These are phyloP conservation scores for Hemileia vastatrix DNA, from an alignment of 1,284 basidiomycete species.

Conservation along the genomic window DNA sequence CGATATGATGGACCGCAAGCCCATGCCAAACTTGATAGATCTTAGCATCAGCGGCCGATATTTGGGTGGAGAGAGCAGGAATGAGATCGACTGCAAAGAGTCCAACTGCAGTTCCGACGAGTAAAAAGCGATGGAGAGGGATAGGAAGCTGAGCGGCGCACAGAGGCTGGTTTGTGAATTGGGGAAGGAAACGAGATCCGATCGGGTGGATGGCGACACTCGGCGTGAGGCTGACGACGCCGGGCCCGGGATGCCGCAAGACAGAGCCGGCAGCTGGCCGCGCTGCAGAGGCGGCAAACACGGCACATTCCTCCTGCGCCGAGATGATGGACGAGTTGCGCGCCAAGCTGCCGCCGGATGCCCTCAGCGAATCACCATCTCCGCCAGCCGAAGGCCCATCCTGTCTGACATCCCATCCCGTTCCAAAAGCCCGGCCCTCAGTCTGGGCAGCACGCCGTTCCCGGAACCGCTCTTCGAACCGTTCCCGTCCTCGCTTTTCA, in stretches of 20 bases:
- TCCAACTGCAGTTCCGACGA: constrained; percentile 15
- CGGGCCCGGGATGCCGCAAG: constrained; percentile 9
- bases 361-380: neutral
- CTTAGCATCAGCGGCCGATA: constrained; percentile 13
- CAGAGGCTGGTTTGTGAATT: constrained; percentile 15
- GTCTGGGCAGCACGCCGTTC: constrained; percentile 5
- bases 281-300: constrained; percentile 5
- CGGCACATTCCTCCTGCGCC: constrained; percentile 10
- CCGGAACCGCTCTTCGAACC: constrained; percentile 1
- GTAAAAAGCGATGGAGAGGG: constrained; percentile 12
- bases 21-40: constrained; percentile 20
- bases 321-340: constrained; percentile 19
- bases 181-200: constrained; percentile 17
- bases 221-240: constrained; percentile 15
- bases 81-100: constrained; percentile 18
- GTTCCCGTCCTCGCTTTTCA: constrained; percentile 18
- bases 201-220: constrained; percentile 14
- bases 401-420: constrained; percentile 13
- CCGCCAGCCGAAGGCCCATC: too few relatives aligned
- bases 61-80: constrained; percentile 8
- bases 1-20: constrained; percentile 14
- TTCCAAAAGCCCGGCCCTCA: constrained; percentile 8
- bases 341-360: too few relatives aligned
- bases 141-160: constrained; percentile 11
- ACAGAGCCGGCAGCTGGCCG: neutral